Base-by-base conservation (phyloP, 352 stramenopile genomes). In the Globisporangium perplexum region DNA sequence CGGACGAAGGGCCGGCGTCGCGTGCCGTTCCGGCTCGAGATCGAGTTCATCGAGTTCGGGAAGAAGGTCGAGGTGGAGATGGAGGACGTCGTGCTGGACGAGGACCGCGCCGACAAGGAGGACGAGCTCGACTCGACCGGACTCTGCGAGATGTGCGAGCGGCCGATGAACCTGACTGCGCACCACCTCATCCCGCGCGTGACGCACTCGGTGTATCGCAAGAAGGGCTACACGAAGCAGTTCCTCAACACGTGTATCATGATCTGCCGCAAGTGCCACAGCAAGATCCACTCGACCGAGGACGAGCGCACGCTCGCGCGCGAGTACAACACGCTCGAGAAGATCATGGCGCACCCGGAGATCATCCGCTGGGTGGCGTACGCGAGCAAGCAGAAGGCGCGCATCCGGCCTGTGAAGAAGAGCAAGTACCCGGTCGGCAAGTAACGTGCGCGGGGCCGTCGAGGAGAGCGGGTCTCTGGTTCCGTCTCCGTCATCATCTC, bases 181-280 rank as follows among this genome's bases (percentile, higher is more conserved):
- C 94, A 98, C 68, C 94, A 98, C 59, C 67, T 98, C 8, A 97
- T 96, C 50, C 94, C 94, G 6, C 86, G 87, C 39, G 77, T 77
- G n/a, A 86, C 66, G 4, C 86, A 96, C 53, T 59, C 72, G 23
- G 82, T 73, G 55, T 94, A 93, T 59, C 50, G 88, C 26, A 89
- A 90, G 59, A 83, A 84, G 46, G 86, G 84, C 2, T 93, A 86
- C 48, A 80, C 72, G 17, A 65, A 71, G 31, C 77, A 87, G 57
- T 88, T 90, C 30, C 59, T 96, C 20, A 93, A 92, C 70, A 80
- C 65, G 30, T 96, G 86, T 24, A 83, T 94, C 45, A 66, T 85
- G 70, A 96, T 98, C 42, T 98, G 93, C 62, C 82, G 93, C 4
- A 84, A 88, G 42, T 98, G 93, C 55, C 93, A 98, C 53, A 91